Evolutionary conservation across 2,329 filamentous ascomycete species (phyloP), one percentile per base, ranked within the genome.

Genomic region (Ophiostoma piceae): DNA sequence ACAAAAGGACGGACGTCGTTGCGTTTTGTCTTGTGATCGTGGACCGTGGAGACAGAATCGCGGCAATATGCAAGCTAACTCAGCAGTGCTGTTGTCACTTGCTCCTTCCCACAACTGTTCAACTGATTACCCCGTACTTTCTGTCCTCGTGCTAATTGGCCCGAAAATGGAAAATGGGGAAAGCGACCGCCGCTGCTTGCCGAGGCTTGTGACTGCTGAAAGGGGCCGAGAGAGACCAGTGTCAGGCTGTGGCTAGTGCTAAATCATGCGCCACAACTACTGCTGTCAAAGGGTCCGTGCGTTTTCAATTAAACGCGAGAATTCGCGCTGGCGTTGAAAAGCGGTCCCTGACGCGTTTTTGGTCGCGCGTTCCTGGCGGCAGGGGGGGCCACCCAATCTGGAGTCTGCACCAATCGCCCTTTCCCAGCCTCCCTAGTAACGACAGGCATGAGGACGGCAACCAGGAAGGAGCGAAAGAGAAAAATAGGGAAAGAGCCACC

Each of bases 231-330:
- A 26, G 11, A 7, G 22, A n/a, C n/a, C 8, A 62, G 37, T 51
- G 14, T 14, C 29, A 54, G 11, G 14, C 66, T 66, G 68, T 71
- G 68, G 71, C 68, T 71, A 35, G 71, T 70, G 66, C 35, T 16
- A n/a, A 8, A 19, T 9, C 41, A 43, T 65, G 67, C 64, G 70
- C 70, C 70, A 71, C 70, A 71, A 1, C 26, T 62, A 2, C 9
- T 11, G 14, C 29, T 65, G 60, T 14, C 26, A 6, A 26, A 0
- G 57, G 72, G 71, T 19, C 72, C 67, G 70, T 70, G 72, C 68
- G 62, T 62, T 69, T 70, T 73, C 70, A 71, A 73, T 74, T 74
- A 74, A 71, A 74, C 73, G 71, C 74, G 74, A 39, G 19, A 65
- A 39, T 8, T 12, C 62, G 62, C 62, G 60, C 32, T 65, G 32